Evolutionary conservation across 2,329 filamentous ascomycete genomes (phyloP).

Genomic region (Bipolaris sorokiniana): DNA sequence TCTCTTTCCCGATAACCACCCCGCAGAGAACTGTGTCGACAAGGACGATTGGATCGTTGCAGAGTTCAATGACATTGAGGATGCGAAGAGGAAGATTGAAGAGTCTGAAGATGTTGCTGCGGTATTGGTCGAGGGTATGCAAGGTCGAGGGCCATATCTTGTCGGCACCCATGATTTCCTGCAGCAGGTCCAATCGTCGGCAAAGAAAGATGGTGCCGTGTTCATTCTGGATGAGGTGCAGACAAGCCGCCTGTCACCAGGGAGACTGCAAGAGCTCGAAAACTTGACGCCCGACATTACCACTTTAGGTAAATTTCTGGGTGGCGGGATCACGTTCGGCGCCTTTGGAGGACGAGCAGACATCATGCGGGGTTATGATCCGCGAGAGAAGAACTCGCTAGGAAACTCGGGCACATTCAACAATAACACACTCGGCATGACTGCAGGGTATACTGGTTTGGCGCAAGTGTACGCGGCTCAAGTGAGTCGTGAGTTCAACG

Average conservation of each 20-base stretch:
- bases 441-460: slow-evolving; percentile 57
- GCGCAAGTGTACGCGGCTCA: slow-evolving; percentile 46
- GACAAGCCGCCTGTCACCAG: slow-evolving; percentile 31
- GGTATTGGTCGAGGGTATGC: slow-evolving; percentile 70
- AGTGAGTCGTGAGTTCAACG: slow-evolving; percentile 37
- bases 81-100: slow-evolving; percentile 54
- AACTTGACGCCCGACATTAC: slow-evolving; percentile 52
- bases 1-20: slow-evolving; percentile 49
- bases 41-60: slow-evolving; percentile 64
- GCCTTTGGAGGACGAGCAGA: slow-evolving; percentile 67
- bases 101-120: slow-evolving; percentile 59
- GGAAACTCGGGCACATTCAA: slow-evolving; percentile 70
- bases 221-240: slow-evolving; percentile 71
- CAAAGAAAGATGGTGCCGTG: slow-evolving; percentile 59
- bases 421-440: slow-evolving; percentile 69
- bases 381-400: slow-evolving; percentile 51
- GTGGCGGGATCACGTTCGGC: slow-evolving; percentile 70
- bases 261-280: slow-evolving; percentile 29
- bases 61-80: slow-evolving; percentile 65
- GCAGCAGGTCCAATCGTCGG: slow-evolving; percentile 55
- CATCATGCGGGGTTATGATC: slow-evolving; percentile 66
- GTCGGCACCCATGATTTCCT: slow-evolving; percentile 61
- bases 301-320: slow-evolving; percentile 70
- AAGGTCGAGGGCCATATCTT: slow-evolving; percentile 67
- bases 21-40: slow-evolving; percentile 57